Evolutionary conservation across 2,329 filamentous ascomycete genomes (phyloP).

Genomic region (Alternaria angustiovoidea): DNA sequence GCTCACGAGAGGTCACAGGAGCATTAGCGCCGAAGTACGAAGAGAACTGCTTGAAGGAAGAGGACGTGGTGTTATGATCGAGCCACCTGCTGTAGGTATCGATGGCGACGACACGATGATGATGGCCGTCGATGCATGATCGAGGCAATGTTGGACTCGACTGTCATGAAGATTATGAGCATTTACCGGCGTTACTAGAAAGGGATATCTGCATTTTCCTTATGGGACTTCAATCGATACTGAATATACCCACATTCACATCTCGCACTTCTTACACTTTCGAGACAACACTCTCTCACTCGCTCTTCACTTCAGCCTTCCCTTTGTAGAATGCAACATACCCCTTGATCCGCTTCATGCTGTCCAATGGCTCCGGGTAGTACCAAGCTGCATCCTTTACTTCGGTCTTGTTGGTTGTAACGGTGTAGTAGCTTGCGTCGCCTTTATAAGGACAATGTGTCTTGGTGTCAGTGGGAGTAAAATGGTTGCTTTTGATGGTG

Average conservation of each 20-base stretch:
- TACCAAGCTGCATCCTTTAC: constrained; percentile 67
- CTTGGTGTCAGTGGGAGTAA: constrained; percentile 56
- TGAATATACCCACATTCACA: constrained; percentile 1
- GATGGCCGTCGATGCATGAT: constrained; percentile 52
- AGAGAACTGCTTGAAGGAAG: constrained; percentile 87
- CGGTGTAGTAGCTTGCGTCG: constrained; percentile 64
- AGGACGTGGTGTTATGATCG: constrained; percentile 77
- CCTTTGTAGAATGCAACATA: constrained; percentile 67
- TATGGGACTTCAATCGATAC: background rate
- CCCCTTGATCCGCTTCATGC: constrained; percentile 60
- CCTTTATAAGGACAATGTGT: constrained; percentile 67
- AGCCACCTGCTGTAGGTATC: constrained; percentile 66
- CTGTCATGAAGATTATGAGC: constrained; percentile 11
- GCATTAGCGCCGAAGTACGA: constrained; percentile 90
- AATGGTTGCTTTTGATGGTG: constrained; percentile 55
- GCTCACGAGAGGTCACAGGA: constrained; percentile 81
- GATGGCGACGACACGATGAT: constrained; percentile 93
- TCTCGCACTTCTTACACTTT: background rate
- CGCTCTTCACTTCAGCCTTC: constrained; percentile 31
- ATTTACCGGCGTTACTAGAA: constrained; percentile 18
- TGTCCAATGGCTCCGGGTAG: constrained; percentile 62
- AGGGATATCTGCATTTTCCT: constrained; percentile 1
- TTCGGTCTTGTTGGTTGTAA: constrained; percentile 59
- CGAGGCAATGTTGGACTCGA: background rate
- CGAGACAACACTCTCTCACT: background rate